Evolutionary conservation across 768 basidiomycete genomes (phyloP), one percentile per base, ranked within the genome.

Genomic region (Pulveroboletus ravenelii): DNA sequence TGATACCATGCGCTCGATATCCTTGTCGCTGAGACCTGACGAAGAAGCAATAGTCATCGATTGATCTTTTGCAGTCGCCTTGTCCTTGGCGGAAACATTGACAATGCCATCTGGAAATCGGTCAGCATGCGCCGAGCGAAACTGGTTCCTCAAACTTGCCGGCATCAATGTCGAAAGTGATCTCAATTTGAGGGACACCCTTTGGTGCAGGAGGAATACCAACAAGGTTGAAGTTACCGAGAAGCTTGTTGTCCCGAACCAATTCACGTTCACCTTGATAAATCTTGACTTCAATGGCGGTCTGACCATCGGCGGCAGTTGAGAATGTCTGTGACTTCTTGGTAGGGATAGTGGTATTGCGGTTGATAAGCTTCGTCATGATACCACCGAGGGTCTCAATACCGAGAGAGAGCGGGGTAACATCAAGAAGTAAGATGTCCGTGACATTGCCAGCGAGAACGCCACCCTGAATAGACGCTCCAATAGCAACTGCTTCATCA

Each of bases 301-400:
- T 95, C 73, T 99, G 96, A 46, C 96, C 95, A 55, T 99, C 96
- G 35, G 95, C 95, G 36, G 96, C 95, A 14, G 96, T 99, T 5
- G 95, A 98, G 81, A 99, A 98, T 39, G 87, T 89, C 70, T 98
- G 95, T 0, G 92, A 93, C 81, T 99, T 99, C 81, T 99, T 99
- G 60, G 95, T 97, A 5, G 96, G 96, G 72, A 98, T 98, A 51
- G 96, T 98, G 10, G 96, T 99, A 77, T 99, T 99, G 52, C 96
- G 88, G 65, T 79, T 87, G 73, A 99, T 99, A 39, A 99, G 82
- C 73, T 97, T 95, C 58, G 95, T 98, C 92, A 99, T 98, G 73
- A 99, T 97, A 65, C 96, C 96, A 59, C 96, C 94, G 55, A 97
- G 91, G 10, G 95, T 98, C 74, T 96, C 93, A 48, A 93, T 93